phyloP scores from a whole-genome alignment of 371 early-diverging fungal species.

The Capillidium rhysosporum region DNA sequence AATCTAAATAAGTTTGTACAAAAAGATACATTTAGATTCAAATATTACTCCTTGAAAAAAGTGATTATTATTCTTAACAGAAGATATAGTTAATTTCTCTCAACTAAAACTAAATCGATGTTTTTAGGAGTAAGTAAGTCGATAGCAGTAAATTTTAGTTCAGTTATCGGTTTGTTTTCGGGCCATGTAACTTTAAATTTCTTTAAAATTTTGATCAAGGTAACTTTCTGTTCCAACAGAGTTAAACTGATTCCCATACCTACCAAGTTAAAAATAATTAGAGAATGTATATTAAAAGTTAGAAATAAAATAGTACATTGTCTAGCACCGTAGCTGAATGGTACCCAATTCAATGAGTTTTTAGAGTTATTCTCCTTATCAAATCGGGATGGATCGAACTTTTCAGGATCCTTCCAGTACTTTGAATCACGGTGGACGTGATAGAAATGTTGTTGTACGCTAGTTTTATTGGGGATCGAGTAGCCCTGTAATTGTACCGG shows the following conservation, averaged over 20 bases:
- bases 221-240: not conserved
- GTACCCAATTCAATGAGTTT: not conserved
- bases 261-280: too few species aligned
- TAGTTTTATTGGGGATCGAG: conserved; percentile 9
- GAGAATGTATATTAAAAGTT: too few species aligned
- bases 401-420: conserved; percentile 15
- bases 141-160: not conserved
- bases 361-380: conserved; percentile 2
- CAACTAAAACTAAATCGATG: too few species aligned
- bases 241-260: not conserved
- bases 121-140: not conserved
- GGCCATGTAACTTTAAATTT: not conserved
- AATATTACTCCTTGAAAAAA: too few species aligned
- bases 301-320: not conserved
- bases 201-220: not conserved
- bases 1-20: too few species aligned
- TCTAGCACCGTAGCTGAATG: not conserved
- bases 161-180: not conserved
- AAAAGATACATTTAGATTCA: too few species aligned
- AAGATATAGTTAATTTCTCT: too few species aligned
- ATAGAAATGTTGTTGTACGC: conserved; percentile 8
- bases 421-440: conserved; percentile 12
- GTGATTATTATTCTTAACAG: too few species aligned
- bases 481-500: not conserved
- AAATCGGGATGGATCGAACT: conserved; percentile 16